phyloP scores from a whole-genome alignment of 768 basidiomycete genomes.

The Leccinellum luteum region DNA sequence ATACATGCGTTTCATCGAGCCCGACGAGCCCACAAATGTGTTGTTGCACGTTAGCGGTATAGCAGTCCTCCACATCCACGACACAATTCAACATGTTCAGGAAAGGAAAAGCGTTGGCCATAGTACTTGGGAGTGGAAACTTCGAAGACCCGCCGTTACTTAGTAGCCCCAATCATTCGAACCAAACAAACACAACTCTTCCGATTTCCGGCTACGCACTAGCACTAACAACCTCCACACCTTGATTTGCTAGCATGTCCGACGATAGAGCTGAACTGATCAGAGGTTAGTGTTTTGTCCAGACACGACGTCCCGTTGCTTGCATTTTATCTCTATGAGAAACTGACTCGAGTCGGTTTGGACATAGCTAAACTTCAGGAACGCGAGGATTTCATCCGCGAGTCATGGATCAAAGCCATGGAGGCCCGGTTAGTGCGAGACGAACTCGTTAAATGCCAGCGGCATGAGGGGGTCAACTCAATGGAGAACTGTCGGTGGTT shows the following conservation, averaged over 20 bases:
- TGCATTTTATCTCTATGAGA: background rate
- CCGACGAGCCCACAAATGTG: background rate
- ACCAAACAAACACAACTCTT: constrained; percentile 8
- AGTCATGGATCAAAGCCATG: constrained; percentile 95
- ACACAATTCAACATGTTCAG: no score
- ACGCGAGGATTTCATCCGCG: constrained; percentile 76
- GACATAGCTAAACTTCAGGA: constrained; percentile 56
- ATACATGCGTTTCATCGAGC: background rate
- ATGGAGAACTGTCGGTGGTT: constrained; percentile 87
- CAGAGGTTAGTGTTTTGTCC: constrained; percentile 23
- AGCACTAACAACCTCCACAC: no score
- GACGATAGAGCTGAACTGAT: constrained; percentile 35
- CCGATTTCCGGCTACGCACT: background rate
- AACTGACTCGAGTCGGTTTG: background rate
- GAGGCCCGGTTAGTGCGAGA: constrained; percentile 86
- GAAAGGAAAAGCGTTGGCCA: no score
- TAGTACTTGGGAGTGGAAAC: no score
- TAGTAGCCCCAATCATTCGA: no score
- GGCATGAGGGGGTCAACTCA: constrained; percentile 88
- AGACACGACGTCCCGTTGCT: background rate
- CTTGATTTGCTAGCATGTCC: constrained; percentile 31
- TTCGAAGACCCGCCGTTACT: no score
- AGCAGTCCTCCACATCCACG: no score
- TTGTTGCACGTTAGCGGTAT: background rate
- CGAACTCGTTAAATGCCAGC: constrained; percentile 87